Conservation (phyloP, 1,139 yeast genomes). For the Ashbya aceris region DNA sequence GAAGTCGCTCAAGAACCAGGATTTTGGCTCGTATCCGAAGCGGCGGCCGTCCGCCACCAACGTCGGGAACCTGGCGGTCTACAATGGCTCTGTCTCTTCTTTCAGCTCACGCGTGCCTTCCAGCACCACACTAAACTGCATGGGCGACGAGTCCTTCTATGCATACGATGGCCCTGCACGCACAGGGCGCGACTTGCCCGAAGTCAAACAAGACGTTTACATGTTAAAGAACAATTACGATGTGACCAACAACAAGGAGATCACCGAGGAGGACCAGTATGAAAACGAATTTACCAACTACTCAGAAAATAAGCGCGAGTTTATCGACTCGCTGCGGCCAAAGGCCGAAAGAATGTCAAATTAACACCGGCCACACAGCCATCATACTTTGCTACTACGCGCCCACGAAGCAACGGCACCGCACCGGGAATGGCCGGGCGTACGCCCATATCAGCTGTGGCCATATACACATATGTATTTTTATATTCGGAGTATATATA, state of each 20-base stretch:
- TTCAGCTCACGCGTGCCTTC: not conserved
- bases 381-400: too few species aligned
- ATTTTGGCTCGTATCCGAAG: conserved; percentile 31
- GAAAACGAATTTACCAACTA: conserved; percentile 36
- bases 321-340: conserved; percentile 33
- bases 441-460: too few species aligned
- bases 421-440: too few species aligned
- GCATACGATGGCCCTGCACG: conserved; percentile 3
- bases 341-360: conserved; percentile 12
- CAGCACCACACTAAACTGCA: conserved; percentile 8
- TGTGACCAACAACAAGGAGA: conserved; percentile 25
- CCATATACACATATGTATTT: not conserved
- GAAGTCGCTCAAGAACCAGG: conserved; percentile 22
- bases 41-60: conserved; percentile 22
- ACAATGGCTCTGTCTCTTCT: conserved; percentile 15
- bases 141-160: conserved; percentile 1
- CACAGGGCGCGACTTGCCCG: not conserved
- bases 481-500: not conserved
- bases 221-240: conserved; percentile 31
- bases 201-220: conserved; percentile 18
- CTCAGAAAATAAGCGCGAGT: conserved; percentile 32
- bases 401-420: too few species aligned
- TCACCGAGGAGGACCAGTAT: conserved; percentile 35
- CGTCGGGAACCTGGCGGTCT: conserved; percentile 15
- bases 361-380: too few species aligned